These are phyloP conservation scores for Chimonanthus salicifolius DNA, from an alignment of 164 flowering plant genomes.

Conservation along the genomic window DNA sequence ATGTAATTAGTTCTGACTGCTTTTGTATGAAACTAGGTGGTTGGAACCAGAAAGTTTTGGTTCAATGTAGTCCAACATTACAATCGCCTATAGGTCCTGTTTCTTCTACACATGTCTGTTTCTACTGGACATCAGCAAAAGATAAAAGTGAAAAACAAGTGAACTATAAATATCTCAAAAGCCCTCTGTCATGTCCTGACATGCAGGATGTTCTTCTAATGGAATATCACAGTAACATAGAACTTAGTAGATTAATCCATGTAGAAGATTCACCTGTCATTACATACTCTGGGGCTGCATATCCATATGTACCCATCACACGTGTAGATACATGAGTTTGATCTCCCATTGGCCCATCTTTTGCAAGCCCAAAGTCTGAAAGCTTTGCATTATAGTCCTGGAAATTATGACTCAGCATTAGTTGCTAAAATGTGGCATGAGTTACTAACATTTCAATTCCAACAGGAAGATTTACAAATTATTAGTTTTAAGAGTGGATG, in stretches of 20 bases:
- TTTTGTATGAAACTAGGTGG: background rate
- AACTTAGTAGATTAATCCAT: background rate
- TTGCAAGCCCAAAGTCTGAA: conserved; percentile 96
- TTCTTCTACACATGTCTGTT: background rate
- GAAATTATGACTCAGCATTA: conserved; percentile 5
- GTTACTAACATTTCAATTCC: background rate
- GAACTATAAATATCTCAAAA: background rate
- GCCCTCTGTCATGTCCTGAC: background rate
- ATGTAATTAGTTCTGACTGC: background rate
- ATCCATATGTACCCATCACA: conserved; percentile 95
- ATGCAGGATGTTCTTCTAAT: background rate
- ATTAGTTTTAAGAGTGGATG: background rate
- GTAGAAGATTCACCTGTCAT: conserved; percentile 71
- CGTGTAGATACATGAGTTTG: conserved; percentile 96
- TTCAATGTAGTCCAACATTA: background rate
- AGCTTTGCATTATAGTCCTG: conserved; percentile 89
- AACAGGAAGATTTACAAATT: background rate
- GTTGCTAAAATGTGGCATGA: background rate
- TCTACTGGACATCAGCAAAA: background rate
- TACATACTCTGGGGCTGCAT: conserved; percentile 95
- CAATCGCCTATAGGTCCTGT: background rate
- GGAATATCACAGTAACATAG: background rate
- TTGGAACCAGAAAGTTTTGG: background rate
- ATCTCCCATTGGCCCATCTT: conserved; percentile 95
- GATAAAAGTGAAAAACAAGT: background rate